Conservation (phyloP, 1,284 basidiomycete species). For the Ceratobasidium papillatum region DNA sequence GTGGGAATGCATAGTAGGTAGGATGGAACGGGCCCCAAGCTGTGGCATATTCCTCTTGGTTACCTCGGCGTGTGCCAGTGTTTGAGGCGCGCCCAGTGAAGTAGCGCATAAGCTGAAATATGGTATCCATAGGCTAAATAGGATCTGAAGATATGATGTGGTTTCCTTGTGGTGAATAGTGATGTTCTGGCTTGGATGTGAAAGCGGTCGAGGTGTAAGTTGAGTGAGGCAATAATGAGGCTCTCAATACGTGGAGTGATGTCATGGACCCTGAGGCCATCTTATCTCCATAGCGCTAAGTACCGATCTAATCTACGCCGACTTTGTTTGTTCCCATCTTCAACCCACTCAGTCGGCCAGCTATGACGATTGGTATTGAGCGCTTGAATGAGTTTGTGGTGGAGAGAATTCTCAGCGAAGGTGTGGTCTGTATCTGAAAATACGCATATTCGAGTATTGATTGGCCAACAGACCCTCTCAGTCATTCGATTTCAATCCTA, state of each 20-base stretch:
- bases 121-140: background rate
- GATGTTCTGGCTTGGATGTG: background rate
- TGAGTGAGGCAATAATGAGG: background rate
- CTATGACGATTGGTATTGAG: background rate
- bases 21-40: constrained; percentile 45
- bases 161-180: background rate
- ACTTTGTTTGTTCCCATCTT: background rate
- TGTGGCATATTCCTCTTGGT: constrained; percentile 38
- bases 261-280: background rate
- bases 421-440: constrained; percentile 47
- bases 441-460: constrained; percentile 48
- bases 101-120: constrained; percentile 20
- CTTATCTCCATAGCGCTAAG: background rate
- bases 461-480: constrained; percentile 58
- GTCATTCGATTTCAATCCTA: constrained; percentile 59
- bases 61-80: constrained; percentile 6
- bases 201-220: background rate
- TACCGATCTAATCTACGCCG: constrained; percentile 4
- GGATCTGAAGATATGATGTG: too few species aligned
- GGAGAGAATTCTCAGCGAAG: constrained; percentile 67
- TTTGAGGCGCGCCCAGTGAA: constrained; percentile 37
- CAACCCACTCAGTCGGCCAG: background rate
- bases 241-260: background rate
- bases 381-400: constrained; percentile 57
- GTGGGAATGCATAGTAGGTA: constrained; percentile 41